These are phyloP conservation scores for Fusarium penzigii DNA, from an alignment of 2,329 filamentous ascomycete genomes.

Conservation along the genomic window DNA sequence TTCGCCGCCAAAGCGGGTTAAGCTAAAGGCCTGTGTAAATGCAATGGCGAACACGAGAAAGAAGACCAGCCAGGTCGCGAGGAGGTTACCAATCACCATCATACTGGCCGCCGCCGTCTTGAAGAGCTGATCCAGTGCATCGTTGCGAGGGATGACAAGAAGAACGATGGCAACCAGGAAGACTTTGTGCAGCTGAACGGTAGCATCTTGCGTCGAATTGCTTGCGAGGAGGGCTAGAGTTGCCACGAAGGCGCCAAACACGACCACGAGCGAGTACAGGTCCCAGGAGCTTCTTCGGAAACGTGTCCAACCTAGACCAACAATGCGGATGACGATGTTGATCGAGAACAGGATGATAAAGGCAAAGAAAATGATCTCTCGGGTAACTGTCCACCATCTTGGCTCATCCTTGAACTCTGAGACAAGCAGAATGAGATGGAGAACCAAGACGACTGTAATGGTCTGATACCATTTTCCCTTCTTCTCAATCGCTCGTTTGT, in stretches of 20 bases:
- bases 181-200: constrained; percentile 85
- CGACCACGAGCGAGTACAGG: constrained; percentile 78
- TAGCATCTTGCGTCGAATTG: constrained; percentile 58
- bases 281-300: constrained; percentile 97
- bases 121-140: constrained; percentile 96
- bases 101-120: constrained; percentile 96
- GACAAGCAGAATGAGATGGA: constrained; percentile 82
- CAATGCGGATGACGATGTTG: constrained; percentile 81
- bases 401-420: constrained; percentile 83
- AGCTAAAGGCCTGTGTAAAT: constrained; percentile 90
- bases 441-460: constrained; percentile 75
- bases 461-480: constrained; percentile 86
- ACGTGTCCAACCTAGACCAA: constrained; percentile 87
- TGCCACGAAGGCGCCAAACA: constrained; percentile 74
- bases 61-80: constrained; percentile 96
- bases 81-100: constrained; percentile 82
- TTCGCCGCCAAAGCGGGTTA: constrained; percentile 79
- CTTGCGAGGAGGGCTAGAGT: constrained; percentile 78
- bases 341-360: constrained; percentile 81
- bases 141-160: constrained; percentile 91
- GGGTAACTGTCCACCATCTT: constrained; percentile 65
- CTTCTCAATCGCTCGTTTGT: constrained; percentile 91
- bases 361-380: constrained; percentile 76
- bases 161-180: constrained; percentile 90
- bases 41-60: constrained; percentile 97